Conservation (phyloP, 345 rosid species). For the Dipteronia dyeriana region DNA sequence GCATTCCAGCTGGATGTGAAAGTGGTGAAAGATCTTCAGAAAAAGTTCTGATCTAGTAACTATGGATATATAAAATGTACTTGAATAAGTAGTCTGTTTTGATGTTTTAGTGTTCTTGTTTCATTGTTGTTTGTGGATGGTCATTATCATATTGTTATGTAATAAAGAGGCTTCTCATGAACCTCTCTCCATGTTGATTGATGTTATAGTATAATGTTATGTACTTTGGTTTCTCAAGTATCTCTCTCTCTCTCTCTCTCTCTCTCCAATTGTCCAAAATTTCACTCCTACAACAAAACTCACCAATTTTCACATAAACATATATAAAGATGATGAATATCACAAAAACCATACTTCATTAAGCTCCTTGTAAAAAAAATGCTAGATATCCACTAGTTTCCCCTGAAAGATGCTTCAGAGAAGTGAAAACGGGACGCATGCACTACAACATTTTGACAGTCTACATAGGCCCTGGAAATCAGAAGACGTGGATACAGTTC, state of each 20-base stretch:
- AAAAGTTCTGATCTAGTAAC: background rate
- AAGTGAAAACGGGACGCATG: background rate
- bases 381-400: too few species aligned
- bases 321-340: too few species aligned
- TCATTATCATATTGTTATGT: background rate
- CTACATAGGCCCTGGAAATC: too few species aligned
- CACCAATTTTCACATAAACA: too few species aligned
- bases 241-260: background rate
- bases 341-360: too few species aligned
- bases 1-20: constrained; percentile 27
- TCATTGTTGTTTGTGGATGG: background rate
- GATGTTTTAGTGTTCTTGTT: background rate
- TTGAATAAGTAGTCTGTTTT: background rate
- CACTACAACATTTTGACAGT: too few species aligned
- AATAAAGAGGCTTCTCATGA: background rate
- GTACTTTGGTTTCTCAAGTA: background rate
- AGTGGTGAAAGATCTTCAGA: constrained; percentile 17
- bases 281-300: too few species aligned
- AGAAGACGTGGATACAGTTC: background rate
- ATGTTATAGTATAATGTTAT: background rate
- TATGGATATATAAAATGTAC: background rate
- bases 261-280: too few species aligned
- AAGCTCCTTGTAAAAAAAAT: too few species aligned
- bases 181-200: background rate
- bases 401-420: background rate